Percentiles rank a stretch among this genome's conserved stretches.
These are phyloP conservation scores for Schizophyllum commune DNA, from an alignment of 1,284 basidiomycete species.

Conservation along the genomic window DNA sequence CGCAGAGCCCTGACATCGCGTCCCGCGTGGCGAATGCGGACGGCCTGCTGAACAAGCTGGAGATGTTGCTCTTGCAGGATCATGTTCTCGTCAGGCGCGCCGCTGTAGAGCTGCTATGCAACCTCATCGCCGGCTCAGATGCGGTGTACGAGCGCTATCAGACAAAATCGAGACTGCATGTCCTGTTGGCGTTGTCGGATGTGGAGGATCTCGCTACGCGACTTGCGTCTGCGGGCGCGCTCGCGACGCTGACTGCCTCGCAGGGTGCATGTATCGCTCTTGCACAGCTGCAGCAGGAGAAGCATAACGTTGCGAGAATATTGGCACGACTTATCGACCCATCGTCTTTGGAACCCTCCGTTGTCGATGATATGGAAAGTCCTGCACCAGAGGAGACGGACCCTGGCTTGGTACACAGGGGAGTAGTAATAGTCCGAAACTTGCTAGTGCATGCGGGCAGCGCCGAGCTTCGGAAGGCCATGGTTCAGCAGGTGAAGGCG, in stretches of 20 bases:
- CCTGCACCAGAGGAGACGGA: conserved; percentile 28
- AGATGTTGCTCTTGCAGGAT: conserved; percentile 80
- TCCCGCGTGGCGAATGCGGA: conserved; percentile 52
- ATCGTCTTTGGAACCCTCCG: conserved; percentile 21
- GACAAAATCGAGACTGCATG: conserved; percentile 62
- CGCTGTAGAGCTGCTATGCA: conserved; percentile 90
- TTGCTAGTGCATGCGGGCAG: conserved; percentile 43
- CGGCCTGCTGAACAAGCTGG: conserved; percentile 63
- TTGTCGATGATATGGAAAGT: conserved; percentile 24
- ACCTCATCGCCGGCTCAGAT: conserved; percentile 76
- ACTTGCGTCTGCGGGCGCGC: conserved; percentile 77
- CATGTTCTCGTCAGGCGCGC: conserved; percentile 80
- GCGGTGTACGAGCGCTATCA: conserved; percentile 66
- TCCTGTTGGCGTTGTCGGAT: conserved; percentile 80
- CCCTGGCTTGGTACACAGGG: conserved; percentile 67
- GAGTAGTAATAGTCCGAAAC: conserved; percentile 63
- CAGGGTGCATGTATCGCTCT: conserved; percentile 53
- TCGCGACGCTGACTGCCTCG: conserved; percentile 72
- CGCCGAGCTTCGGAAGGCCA: conserved; percentile 25
- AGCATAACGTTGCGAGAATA: conserved; percentile 50
- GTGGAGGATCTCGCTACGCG: conserved; percentile 79
- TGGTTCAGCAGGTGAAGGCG: conserved; percentile 42
- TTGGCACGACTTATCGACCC: conserved; percentile 62
- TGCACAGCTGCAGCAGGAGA: conserved; percentile 54
- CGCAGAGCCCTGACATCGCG: conserved; percentile 61